Evolutionary conservation across 352 stramenopile species (phyloP).

Genomic region (Phytophthora boehmeriae): DNA sequence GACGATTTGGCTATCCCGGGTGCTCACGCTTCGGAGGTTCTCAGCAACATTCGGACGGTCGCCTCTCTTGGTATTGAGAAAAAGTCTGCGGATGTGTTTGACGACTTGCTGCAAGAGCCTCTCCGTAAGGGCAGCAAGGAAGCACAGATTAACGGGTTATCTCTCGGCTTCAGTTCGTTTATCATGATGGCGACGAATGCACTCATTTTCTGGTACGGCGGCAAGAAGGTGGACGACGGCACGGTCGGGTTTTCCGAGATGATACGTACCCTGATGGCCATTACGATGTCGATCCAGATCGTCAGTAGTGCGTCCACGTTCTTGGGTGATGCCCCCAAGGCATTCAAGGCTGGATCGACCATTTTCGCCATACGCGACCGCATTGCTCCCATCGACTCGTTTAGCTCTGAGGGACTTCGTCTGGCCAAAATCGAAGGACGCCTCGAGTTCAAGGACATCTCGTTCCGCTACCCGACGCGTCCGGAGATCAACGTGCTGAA

Average conservation of each 20-base stretch:
- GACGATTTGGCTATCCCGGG: conserved; percentile 34
- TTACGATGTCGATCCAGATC: conserved; percentile 45
- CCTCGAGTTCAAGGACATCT: conserved; percentile 69
- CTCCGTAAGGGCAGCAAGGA: conserved; percentile 35
- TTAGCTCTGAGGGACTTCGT: conserved; percentile 25
- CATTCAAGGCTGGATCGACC: conserved; percentile 53
- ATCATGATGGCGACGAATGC: conserved; percentile 55
- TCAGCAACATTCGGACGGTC: conserved; percentile 53
- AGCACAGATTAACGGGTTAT: conserved; percentile 41
- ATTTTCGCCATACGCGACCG: conserved; percentile 44
- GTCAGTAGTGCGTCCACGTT: conserved; percentile 35
- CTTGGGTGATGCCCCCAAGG: conserved; percentile 67
- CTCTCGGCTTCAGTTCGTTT: conserved; percentile 74
- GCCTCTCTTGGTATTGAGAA: conserved; percentile 44
- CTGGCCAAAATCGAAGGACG: conserved; percentile 29
- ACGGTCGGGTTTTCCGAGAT: conserved; percentile 49
- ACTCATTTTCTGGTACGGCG: conserved; percentile 71
- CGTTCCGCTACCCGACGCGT: conserved; percentile 78
- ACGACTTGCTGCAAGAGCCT: conserved; percentile 27
- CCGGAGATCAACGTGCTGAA: conserved; percentile 73
- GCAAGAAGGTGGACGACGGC: conserved; percentile 43
- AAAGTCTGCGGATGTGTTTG: conserved; percentile 27
- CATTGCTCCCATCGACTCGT: conserved; percentile 45
- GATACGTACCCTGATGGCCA: conserved; percentile 55
- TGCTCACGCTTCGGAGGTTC: conserved; percentile 47